A percentile compares a stretch with the other conserved stretches of the same genome.
Evolutionary conservation across 2,329 filamentous ascomycete genomes (phyloP).

Genomic region (Fusarium buxicola): DNA sequence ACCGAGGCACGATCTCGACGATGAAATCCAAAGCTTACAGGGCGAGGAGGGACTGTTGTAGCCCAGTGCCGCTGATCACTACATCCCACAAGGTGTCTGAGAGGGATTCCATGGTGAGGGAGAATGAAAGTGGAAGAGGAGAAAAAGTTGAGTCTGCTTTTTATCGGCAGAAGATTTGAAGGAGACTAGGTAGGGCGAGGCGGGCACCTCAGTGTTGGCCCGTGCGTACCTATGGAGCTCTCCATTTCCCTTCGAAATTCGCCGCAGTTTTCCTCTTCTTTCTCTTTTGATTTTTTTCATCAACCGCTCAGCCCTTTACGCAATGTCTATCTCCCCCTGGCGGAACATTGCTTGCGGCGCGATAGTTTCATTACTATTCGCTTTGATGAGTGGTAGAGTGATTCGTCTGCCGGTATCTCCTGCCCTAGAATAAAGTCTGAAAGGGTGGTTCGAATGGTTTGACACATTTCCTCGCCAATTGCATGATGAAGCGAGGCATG

Average conservation of each 20-base stretch:
- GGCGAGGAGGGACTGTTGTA: slow-evolving; percentile 83
- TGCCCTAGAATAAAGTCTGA: slow-evolving; percentile 83
- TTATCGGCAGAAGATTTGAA: slow-evolving; percentile 33
- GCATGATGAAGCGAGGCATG: not conserved
- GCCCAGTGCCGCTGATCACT: slow-evolving; percentile 80
- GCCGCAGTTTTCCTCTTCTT: slow-evolving; percentile 45
- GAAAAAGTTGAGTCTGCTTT: slow-evolving; percentile 26
- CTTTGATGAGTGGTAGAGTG: slow-evolving; percentile 71
- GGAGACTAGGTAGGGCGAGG: slow-evolving; percentile 41
- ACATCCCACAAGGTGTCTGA: slow-evolving; percentile 82
- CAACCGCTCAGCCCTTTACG: slow-evolving; percentile 48
- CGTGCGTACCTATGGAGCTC: slow-evolving; percentile 27
- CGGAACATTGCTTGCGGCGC: slow-evolving; percentile 45
- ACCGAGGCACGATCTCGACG: slow-evolving; percentile 46
- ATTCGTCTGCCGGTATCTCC: slow-evolving; percentile 84
- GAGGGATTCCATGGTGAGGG: slow-evolving; percentile 75
- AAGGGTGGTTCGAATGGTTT: slow-evolving; percentile 85
- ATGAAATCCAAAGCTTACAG: slow-evolving; percentile 68
- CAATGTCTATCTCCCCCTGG: slow-evolving; percentile 46
- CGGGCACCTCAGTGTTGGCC: slow-evolving; percentile 43
- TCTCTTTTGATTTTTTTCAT: slow-evolving; percentile 43
- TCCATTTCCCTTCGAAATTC: slow-evolving; percentile 22
- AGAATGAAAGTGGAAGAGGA: slow-evolving; percentile 30
- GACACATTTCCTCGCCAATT: slow-evolving; percentile 65
- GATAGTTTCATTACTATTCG: slow-evolving; percentile 65